Evolutionary conservation across 1,284 basidiomycete genomes (phyloP).

Genomic region (Bjerkandera adusta): DNA sequence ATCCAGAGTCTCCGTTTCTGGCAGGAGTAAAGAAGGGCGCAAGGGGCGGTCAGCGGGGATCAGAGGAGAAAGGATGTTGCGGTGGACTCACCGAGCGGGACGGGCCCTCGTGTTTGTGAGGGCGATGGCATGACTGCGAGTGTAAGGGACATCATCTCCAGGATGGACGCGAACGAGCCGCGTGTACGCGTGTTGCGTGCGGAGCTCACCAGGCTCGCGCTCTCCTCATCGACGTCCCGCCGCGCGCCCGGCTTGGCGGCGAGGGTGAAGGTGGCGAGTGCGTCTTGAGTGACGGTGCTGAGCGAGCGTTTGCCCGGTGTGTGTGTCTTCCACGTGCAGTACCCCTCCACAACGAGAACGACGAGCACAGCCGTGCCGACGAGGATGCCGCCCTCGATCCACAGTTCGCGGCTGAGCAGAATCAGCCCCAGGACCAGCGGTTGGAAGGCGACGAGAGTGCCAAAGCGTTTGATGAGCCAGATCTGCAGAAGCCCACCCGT

Average conservation of each 20-base stretch:
- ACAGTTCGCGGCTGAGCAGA: conserved; percentile 60
- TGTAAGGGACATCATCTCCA: conserved; percentile 79
- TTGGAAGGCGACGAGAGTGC: conserved; percentile 63
- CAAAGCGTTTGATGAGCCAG: conserved; percentile 71
- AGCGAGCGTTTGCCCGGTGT: conserved; percentile 46
- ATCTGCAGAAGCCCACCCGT: conserved; percentile 72
- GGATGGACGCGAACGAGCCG: conserved; percentile 70
- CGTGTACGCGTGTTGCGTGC: conserved; percentile 42
- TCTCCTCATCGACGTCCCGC: conserved; percentile 47
- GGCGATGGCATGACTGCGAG: conserved; percentile 67
- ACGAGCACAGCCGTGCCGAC: conserved; percentile 52
- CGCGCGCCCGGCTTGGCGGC: conserved; percentile 37
- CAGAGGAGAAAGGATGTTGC: no score
- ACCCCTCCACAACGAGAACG: conserved; percentile 56
- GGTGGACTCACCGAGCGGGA: conserved; percentile 61
- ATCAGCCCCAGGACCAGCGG: conserved; percentile 74
- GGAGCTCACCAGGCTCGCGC: conserved; percentile 50
- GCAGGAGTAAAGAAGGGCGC: no score
- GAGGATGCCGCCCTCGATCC: conserved; percentile 69
- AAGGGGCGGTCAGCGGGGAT: not conserved
- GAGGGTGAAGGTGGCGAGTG: conserved; percentile 50
- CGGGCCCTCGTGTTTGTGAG: conserved; percentile 51
- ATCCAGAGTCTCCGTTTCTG: conserved; percentile 73
- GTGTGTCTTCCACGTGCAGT: conserved; percentile 47
- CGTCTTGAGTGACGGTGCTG: conserved; percentile 55